phyloP scores from a whole-genome alignment of 192 early-diverging fungal genomes.

The Backusella tuberculispora region DNA sequence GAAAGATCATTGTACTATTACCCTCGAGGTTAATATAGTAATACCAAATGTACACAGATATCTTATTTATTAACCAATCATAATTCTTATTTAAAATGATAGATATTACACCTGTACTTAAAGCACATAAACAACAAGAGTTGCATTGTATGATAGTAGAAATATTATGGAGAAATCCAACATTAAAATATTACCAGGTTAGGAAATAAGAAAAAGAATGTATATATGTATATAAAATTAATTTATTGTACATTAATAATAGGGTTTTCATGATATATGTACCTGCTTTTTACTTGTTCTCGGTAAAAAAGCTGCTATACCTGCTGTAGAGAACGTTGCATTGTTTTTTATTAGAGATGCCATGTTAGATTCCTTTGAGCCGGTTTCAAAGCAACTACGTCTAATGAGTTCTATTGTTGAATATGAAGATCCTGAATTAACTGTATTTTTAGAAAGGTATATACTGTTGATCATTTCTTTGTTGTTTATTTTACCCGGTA shows the following conservation, averaged over 20 bases:
- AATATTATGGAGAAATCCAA: conserved; percentile 59
- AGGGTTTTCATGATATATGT: conserved; percentile 52
- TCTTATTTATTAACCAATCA: not conserved
- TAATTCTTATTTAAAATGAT: not conserved
- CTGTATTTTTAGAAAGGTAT: conserved; percentile 46
- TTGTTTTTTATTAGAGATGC: conserved; percentile 59
- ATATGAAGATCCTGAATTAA: conserved; percentile 54
- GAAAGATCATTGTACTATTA: conserved; percentile 46
- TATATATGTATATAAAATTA: conserved; percentile 46
- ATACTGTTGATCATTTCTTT: not conserved
- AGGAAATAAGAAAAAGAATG: not conserved
- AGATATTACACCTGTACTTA: conserved; percentile 39
- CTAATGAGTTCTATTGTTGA: conserved; percentile 50
- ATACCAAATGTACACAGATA: not conserved
- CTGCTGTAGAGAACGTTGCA: conserved; percentile 57
- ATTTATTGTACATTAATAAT: conserved; percentile 10
- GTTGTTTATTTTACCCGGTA: not conserved
- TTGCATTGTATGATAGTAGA: conserved; percentile 49
- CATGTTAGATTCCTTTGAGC: conserved; percentile 58
- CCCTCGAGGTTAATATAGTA: conserved; percentile 37
- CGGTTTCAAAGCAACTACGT: conserved; percentile 50
- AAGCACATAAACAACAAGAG: conserved; percentile 52
- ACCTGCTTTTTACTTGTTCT: conserved; percentile 58
- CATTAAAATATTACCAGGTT: conserved; percentile 72
- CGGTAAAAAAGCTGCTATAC: conserved; percentile 54